phyloP scores from a whole-genome alignment of 2,329 filamentous ascomycete species.

The Fusarium sp. region DNA sequence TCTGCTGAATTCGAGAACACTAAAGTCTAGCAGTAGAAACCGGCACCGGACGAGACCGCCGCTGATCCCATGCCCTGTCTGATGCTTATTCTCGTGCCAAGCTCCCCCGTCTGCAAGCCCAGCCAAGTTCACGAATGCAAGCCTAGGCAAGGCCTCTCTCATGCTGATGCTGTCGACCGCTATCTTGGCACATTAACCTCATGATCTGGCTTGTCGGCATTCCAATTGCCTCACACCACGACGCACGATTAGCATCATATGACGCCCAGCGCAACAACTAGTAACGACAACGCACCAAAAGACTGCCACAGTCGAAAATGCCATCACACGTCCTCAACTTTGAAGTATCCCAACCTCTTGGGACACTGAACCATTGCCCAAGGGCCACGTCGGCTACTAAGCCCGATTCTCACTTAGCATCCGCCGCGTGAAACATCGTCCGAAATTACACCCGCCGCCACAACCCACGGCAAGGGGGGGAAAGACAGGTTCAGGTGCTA shows the following conservation, averaged over 20 bases:
- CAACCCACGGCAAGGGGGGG: conserved; percentile 10
- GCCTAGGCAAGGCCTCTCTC: no score
- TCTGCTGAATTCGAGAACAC: conserved; percentile 30
- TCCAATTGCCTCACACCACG: conserved; percentile 35
- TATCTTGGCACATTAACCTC: conserved; percentile 6
- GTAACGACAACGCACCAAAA: conserved; percentile 10
- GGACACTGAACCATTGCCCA: conserved; percentile 22
- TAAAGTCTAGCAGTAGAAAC: neutral
- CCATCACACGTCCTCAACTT: conserved; percentile 25
- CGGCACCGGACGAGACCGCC: conserved; percentile 15
- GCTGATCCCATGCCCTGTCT: neutral
- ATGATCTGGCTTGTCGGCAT: conserved; percentile 22
- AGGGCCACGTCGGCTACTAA: conserved; percentile 47
- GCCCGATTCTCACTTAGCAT: conserved; percentile 40
- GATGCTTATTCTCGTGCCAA: conserved; percentile 19
- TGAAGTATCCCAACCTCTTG: conserved; percentile 33
- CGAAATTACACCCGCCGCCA: conserved; percentile 55
- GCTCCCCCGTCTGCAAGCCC: neutral
- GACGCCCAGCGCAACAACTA: conserved; percentile 21
- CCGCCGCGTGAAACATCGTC: conserved; percentile 49
- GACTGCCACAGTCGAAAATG: conserved; percentile 18
- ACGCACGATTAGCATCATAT: conserved; percentile 30
- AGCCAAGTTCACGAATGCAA: conserved; percentile 28
- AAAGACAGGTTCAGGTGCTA: conserved; percentile 9
- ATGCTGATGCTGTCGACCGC: conserved; percentile 15